These are phyloP conservation scores for Mycena indigotica DNA, from an alignment of 768 basidiomycete genomes.

Conservation along the genomic window DNA sequence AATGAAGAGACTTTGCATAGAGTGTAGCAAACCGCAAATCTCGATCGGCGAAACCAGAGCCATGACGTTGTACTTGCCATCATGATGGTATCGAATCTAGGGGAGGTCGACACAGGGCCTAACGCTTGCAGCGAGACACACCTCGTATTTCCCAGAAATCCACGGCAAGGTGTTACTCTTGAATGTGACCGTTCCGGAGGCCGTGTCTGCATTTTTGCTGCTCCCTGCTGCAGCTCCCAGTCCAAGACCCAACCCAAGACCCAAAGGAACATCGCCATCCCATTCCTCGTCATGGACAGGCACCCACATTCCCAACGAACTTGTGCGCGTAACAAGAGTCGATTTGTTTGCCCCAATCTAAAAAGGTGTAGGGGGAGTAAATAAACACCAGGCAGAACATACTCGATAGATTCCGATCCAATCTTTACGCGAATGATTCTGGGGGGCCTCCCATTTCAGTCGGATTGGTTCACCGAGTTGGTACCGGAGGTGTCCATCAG, in stretches of 20 bases:
- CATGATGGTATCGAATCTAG: constrained; percentile 89
- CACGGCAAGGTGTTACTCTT: constrained; percentile 82
- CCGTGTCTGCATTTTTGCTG: constrained; percentile 41
- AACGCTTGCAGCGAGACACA: constrained; percentile 31
- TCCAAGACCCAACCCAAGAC: constrained; percentile 25
- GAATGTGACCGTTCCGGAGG: constrained; percentile 72
- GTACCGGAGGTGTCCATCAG: constrained; percentile 61
- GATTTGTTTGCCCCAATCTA: constrained; percentile 89
- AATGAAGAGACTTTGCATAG: neutral
- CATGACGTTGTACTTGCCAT: constrained; percentile 97
- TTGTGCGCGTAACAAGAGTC: constrained; percentile 77
- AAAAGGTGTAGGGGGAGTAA: constrained; percentile 5
- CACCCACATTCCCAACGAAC: constrained; percentile 89
- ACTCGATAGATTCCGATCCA: constrained; percentile 96
- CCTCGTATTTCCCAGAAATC: constrained; percentile 85
- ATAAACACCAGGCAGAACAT: constrained; percentile 3
- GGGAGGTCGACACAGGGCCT: neutral
- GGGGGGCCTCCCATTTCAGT: constrained; percentile 86
- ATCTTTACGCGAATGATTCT: constrained; percentile 84
- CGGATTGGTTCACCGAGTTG: constrained; percentile 90
- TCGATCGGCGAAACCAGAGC: constrained; percentile 82
- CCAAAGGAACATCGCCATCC: constrained; percentile 81
- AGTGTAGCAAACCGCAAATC: constrained; percentile 69
- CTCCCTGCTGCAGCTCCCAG: constrained; percentile 36
- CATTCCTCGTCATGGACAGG: constrained; percentile 91